These are phyloP conservation scores for Fragilaria crotonensis DNA, from an alignment of 108 stramenopile species.

Conservation along the genomic window DNA sequence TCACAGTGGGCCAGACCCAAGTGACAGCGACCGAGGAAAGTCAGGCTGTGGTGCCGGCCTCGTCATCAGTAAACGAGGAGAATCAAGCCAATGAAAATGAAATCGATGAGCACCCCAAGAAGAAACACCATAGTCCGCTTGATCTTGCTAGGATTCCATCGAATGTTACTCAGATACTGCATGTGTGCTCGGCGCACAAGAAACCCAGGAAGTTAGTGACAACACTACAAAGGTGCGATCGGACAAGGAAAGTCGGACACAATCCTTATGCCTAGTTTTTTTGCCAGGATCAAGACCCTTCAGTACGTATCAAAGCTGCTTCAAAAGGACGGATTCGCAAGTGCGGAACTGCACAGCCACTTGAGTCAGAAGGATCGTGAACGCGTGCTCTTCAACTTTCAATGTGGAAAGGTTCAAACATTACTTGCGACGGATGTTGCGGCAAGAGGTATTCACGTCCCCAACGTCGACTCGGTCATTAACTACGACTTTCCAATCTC, in stretches of 20 bases:
- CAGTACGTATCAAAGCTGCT: constrained; percentile 46
- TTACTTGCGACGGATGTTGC: constrained; percentile 95
- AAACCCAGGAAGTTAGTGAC: constrained; percentile 72
- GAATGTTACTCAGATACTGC: constrained; percentile 65
- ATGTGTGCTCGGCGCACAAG: constrained; percentile 80
- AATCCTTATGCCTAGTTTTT: constrained; percentile 40
- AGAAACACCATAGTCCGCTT: constrained; percentile 4
- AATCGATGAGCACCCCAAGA: constrained; percentile 3
- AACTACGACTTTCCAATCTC: constrained; percentile 94
- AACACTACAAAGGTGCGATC: constrained; percentile 39
- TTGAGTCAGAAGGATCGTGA: constrained; percentile 49
- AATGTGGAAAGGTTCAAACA: constrained; percentile 58
- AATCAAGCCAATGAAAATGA: constrained; percentile 19
- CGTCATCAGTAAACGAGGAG: background rate
- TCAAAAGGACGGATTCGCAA: constrained; percentile 40
- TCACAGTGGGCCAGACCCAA: constrained; percentile 15
- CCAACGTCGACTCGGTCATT: constrained; percentile 82
- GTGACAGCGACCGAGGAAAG: constrained; percentile 2
- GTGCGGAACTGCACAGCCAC: constrained; percentile 55
- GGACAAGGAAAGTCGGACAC: constrained; percentile 10
- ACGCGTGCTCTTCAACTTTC: constrained; percentile 35
- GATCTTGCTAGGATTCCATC: constrained; percentile 60
- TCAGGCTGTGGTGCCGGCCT: background rate
- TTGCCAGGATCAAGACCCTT: constrained; percentile 55
- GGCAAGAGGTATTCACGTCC: constrained; percentile 90